Evolutionary conservation across 352 stramenopile genomes (phyloP), one percentile per base, ranked within the genome.

Genomic region (Pythium chondricola): DNA sequence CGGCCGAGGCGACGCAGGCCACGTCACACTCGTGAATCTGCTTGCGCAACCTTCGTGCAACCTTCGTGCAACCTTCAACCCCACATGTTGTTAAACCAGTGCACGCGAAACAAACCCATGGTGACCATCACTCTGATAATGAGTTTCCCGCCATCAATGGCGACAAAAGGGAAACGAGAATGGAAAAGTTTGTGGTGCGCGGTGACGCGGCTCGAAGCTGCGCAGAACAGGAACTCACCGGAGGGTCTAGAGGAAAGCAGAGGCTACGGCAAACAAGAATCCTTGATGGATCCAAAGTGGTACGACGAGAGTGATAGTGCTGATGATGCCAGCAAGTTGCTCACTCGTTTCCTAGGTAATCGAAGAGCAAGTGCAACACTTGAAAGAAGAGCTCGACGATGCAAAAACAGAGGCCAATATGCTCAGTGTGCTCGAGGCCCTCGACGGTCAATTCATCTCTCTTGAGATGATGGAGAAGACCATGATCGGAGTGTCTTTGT

Each of bases 401-500:
- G 73, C 69, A 20, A 72, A 63, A 31, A 83, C 65, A 1, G 54
- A 52, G 1, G 43, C 36, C 27, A 72, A 74, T 21, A 83, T 88
- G 68, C 30, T 71, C 18, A 58, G 43, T 16, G 47, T 82, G 1
- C 47, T 91, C 10, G 62, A 74, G 10, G 67, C 63, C 35, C 60
- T 91, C n/a, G 76, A 85, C 37, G 46, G 63, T 36, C 56, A 83
- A 17, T 91, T 86, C 53, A 63, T 91, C 26, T 91, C 80, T 39
- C 69, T 91, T 17, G 80, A 91, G 53, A 85, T 91, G 63, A 55
- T 91, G 35, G 80, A 91, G 58, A 83, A 91, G 60, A 91, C 76
- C 16, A 33, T 49, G 7, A 75, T 79, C 31, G 69, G 69, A 0
- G 31, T 67, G n/a, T 63, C 65, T 26, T 50, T 79, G 5, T 60